Percentiles rank a stretch among this genome's conserved stretches.
Conservation (phyloP, 257 asterid genomes). For the Craterostigma plantagineum region DNA sequence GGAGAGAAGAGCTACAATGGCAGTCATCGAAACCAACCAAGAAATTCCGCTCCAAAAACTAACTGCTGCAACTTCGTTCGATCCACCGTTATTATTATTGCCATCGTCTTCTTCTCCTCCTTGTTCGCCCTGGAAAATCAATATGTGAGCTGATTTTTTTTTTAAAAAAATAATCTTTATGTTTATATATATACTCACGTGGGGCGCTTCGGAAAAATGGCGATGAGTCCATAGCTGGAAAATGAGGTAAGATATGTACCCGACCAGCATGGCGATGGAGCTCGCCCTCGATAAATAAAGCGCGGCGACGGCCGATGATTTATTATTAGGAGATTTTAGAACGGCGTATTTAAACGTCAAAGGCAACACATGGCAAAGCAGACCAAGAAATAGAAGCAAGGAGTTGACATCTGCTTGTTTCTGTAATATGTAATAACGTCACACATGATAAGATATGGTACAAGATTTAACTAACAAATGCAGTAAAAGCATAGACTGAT, state of each 20-base stretch:
- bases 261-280: constrained; percentile 64
- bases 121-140: background rate
- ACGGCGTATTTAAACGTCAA: constrained; percentile 33
- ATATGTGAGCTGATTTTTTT: no score
- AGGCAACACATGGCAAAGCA: constrained; percentile 58
- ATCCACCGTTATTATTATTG: constrained; percentile 2
- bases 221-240: constrained; percentile 84
- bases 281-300: constrained; percentile 55
- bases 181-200: constrained; percentile 12
- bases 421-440: constrained; percentile 18
- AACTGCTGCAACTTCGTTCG: constrained; percentile 37
- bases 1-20: constrained; percentile 54
- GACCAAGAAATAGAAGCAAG: constrained; percentile 46
- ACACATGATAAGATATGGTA: no score
- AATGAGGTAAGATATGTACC: constrained; percentile 49
- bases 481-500: no score
- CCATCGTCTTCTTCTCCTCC: constrained; percentile 19
- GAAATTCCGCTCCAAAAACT: constrained; percentile 57
- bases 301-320: constrained; percentile 12
- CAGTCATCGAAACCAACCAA: constrained; percentile 65
- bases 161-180: no score
- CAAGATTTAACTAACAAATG: background rate
- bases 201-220: constrained; percentile 39
- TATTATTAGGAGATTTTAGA: constrained; percentile 14
- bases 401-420: constrained; percentile 80